Evolutionary conservation across 78 protist genomes (phyloP), one percentile per base, ranked within the genome.

Genomic region (Reticulomyxa filosa): DNA sequence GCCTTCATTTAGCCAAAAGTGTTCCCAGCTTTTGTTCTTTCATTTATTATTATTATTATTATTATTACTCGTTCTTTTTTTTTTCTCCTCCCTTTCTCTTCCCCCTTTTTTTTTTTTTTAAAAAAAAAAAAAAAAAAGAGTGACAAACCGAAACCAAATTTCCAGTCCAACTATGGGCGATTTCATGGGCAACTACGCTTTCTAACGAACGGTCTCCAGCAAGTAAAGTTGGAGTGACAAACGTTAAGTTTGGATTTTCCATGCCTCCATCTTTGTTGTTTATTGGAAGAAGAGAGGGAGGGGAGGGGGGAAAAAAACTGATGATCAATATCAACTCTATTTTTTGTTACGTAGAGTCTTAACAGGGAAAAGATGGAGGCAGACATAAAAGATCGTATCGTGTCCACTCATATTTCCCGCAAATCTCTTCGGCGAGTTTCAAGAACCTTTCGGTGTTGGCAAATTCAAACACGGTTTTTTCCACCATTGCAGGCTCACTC

Each of bases 181-280:
- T 38, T 42, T 68, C 73, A 27, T 68, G 73, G 4, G 32, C 27
- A 10, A 68, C 8, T 53, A 63, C 51, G 33, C 48, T 5, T 4
- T 25, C 51, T 6, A 29, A 53, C 55, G 56, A 29, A 27, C 70
- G 69, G 56, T 48, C 70, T 22, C 79, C 79, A 25, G 79, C 79
- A 33, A 74, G 62, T 20, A 74, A 65, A 36, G 79, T 74, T 20
- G 79, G 79, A 20, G 79, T 74, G 27, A 48, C 64, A 50, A 74
- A 74, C 53, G 79, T 74, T 32, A 74, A 59, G 70, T 69, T 62
- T 5, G 79, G 79, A 42, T 74, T 74, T 57, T 70, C 69, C 68
- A 26, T 26, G 8, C 65, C 27, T 59, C 32, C 5, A 30, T 36
- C 32, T 20, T 30, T 10, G 25, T 20, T 6, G 29, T 36, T 23